Conservation (phyloP, 257 asterid species). For the Anisodus acutangulus region DNA sequence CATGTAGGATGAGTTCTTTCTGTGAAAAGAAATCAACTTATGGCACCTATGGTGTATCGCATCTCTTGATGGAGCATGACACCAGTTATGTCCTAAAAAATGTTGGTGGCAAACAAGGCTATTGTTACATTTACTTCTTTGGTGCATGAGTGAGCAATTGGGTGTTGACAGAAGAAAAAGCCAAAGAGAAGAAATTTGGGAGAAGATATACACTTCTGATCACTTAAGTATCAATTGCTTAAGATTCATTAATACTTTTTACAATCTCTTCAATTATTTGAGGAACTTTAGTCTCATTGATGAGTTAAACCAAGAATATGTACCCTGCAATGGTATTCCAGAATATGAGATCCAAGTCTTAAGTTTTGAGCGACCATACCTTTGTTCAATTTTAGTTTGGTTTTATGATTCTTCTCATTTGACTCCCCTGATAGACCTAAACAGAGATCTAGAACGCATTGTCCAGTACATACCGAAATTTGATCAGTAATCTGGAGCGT, state of each 20-base stretch:
- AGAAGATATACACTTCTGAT: constrained; percentile 12
- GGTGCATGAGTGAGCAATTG: neutral
- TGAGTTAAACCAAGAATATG: neutral
- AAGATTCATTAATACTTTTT: neutral
- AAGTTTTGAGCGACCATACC: neutral
- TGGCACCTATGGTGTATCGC: neutral
- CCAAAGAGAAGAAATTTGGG: neutral
- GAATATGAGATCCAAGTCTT: constrained; percentile 23
- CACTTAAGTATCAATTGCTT: neutral
- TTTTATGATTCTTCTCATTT: neutral
- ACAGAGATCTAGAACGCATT: neutral
- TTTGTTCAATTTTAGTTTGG: neutral
- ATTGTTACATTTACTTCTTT: constrained; percentile 5
- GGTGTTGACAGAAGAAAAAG: neutral
- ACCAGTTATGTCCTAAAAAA: neutral
- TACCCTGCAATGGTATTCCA: constrained; percentile 19
- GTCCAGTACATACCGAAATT: neutral
- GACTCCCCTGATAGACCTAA: neutral
- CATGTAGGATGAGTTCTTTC: neutral
- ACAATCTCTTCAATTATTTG: neutral
- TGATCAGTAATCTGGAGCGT: neutral
- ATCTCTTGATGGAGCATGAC: constrained; percentile 5
- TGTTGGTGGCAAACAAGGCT: neutral
- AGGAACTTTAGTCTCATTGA: constrained; percentile 1
- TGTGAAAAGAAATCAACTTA: neutral